phyloP scores from a whole-genome alignment of 2,329 filamentous ascomycete genomes.

The Botryotinia convoluta region DNA sequence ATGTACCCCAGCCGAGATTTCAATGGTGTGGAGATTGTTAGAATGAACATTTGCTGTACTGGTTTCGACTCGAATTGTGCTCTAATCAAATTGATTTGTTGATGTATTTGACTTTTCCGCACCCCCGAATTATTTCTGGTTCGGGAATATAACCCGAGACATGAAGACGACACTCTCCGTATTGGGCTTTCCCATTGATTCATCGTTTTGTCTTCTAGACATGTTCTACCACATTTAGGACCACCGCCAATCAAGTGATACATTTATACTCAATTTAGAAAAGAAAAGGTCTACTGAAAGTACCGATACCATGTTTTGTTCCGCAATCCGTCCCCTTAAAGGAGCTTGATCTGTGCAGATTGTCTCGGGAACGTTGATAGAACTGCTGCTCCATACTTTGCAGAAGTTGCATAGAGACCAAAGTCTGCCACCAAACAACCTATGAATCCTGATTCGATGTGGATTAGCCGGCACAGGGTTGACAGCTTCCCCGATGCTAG shows the following conservation, averaged over 20 bases:
- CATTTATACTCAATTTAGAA: background rate
- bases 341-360: background rate
- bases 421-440: background rate
- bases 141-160: background rate
- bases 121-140: background rate
- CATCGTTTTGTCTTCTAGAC: background rate
- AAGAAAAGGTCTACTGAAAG: background rate
- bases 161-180: background rate
- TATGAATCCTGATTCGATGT: background rate
- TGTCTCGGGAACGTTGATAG: slow-evolving; percentile 6
- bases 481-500: background rate
- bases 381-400: background rate
- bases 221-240: background rate
- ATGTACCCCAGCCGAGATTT: background rate
- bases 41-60: slow-evolving; percentile 1
- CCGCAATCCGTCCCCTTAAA: background rate
- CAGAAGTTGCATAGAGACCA: background rate
- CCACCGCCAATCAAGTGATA: background rate
- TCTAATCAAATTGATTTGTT: background rate
- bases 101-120: slow-evolving; percentile 4
- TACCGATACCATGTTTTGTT: slow-evolving; percentile 3
- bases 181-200: background rate
- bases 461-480: background rate
- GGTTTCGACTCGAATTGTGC: background rate
- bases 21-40: background rate